Percentiles rank a stretch among this genome's conserved stretches.
phyloP scores from a whole-genome alignment of 2,329 filamentous ascomycete genomes.

The Thelonectria olida region DNA sequence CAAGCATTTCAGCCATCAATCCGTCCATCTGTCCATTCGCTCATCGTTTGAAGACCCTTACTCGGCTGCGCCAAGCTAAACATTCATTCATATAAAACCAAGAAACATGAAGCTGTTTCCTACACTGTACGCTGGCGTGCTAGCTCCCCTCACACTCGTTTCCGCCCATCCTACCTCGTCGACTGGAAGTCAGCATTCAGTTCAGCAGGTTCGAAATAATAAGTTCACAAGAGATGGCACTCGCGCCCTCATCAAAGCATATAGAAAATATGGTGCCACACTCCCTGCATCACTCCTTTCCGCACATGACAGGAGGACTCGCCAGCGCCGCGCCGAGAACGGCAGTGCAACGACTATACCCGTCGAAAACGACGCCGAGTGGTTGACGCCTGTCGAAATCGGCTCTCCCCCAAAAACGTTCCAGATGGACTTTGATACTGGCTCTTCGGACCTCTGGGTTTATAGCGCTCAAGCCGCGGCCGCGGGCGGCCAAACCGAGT shows the following conservation, averaged over 20 bases:
- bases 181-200: slow-evolving; percentile 35
- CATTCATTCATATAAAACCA: too few relatives aligned
- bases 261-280: slow-evolving; percentile 48
- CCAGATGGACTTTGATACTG: slow-evolving; percentile 56
- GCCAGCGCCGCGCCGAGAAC: slow-evolving; percentile 29
- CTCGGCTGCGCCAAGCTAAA: neutral
- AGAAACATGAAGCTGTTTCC: neutral
- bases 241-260: slow-evolving; percentile 44
- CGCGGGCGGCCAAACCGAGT: slow-evolving; percentile 51
- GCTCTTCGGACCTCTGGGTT: slow-evolving; percentile 59
- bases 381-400: slow-evolving; percentile 51
- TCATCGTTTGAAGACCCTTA: neutral
- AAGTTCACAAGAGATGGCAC: slow-evolving; percentile 47
- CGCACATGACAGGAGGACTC: slow-evolving; percentile 31
- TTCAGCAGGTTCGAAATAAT: slow-evolving; percentile 50
- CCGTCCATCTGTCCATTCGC: neutral
- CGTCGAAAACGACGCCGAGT: slow-evolving; percentile 46
- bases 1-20: slow-evolving; percentile 7
- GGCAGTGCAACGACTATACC: slow-evolving; percentile 44
- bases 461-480: slow-evolving; percentile 55
- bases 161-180: neutral
- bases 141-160: slow-evolving; percentile 6
- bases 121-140: neutral
- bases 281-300: slow-evolving; percentile 37
- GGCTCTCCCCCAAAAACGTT: slow-evolving; percentile 55